Conservation (phyloP, 345 rosid species). For the Dipteronia sinensis region DNA sequence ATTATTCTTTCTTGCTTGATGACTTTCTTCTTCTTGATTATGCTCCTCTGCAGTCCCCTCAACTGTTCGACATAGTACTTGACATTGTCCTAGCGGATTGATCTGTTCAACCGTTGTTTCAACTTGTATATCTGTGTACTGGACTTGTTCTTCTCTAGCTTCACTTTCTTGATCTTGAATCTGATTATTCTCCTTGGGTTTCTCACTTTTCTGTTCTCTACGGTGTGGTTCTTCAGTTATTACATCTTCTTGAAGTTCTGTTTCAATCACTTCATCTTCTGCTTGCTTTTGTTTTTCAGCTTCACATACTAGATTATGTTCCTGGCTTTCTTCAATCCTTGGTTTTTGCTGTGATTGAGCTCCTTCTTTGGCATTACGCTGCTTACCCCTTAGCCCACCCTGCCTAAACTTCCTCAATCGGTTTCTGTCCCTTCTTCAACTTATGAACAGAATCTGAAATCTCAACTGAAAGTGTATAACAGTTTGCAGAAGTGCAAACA, state of each 20-base stretch:
- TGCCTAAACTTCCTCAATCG: background rate
- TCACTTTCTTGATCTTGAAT: constrained; percentile 8
- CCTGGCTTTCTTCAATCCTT: constrained; percentile 1
- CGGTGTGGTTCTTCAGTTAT: background rate
- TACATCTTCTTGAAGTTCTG: background rate
- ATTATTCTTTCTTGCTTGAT: constrained; percentile 1
- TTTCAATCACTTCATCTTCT: constrained; percentile 11
- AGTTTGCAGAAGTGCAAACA: constrained; percentile 5
- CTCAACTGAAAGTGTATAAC: constrained; percentile 15
- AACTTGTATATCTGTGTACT: background rate
- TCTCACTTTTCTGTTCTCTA: constrained; percentile 2
- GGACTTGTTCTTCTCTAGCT: background rate
- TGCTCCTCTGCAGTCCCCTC: constrained; percentile 3
- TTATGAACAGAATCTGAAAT: background rate
- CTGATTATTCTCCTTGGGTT: background rate
- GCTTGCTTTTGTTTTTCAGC: background rate
- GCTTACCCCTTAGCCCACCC: background rate
- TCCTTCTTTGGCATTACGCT: background rate
- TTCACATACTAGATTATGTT: background rate
- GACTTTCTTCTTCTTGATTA: background rate
- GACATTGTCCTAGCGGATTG: constrained; percentile 4
- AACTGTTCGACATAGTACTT: background rate
- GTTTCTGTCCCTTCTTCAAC: constrained; percentile 6
- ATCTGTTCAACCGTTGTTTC: background rate
- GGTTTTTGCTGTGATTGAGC: background rate